phyloP scores from a whole-genome alignment of 306 rosid species.

The Prunus mongolica region DNA sequence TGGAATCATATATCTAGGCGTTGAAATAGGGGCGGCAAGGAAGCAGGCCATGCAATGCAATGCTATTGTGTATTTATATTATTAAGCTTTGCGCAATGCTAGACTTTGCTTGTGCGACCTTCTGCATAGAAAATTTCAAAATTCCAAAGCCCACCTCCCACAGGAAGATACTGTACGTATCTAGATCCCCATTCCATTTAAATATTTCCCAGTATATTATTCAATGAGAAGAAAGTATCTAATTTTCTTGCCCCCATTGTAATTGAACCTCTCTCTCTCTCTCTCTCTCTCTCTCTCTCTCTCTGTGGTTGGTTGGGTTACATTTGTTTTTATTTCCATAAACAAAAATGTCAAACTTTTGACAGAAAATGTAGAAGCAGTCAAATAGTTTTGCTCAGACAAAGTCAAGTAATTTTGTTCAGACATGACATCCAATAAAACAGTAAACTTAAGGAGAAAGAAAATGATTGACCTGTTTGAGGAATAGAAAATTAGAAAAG shows the following conservation, averaged over 20 bases:
- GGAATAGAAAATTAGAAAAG: neutral
- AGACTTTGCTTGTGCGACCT: neutral
- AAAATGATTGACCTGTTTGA: neutral
- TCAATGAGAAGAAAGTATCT: neutral
- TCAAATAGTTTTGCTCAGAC: no score
- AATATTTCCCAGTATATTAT: no score
- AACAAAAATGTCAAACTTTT: neutral
- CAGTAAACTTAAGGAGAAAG: neutral
- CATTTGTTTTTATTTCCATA: no score
- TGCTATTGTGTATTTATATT: no score
- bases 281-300: no score
- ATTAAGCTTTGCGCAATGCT: neutral
- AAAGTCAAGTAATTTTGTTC: no score
- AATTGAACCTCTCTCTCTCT: no score
- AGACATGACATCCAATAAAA: no score
- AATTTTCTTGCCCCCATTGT: neutral
- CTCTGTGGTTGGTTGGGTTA: no score
- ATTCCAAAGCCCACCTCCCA: neutral
- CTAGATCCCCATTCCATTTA: neutral
- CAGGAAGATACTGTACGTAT: no score
- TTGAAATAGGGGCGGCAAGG: neutral
- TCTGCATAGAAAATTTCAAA: neutral
- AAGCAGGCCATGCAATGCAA: neutral
- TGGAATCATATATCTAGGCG: neutral
- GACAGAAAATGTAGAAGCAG: neutral